Conservation (phyloP, 139 green algal species). For the Zygnema circumcarinatum region DNA sequence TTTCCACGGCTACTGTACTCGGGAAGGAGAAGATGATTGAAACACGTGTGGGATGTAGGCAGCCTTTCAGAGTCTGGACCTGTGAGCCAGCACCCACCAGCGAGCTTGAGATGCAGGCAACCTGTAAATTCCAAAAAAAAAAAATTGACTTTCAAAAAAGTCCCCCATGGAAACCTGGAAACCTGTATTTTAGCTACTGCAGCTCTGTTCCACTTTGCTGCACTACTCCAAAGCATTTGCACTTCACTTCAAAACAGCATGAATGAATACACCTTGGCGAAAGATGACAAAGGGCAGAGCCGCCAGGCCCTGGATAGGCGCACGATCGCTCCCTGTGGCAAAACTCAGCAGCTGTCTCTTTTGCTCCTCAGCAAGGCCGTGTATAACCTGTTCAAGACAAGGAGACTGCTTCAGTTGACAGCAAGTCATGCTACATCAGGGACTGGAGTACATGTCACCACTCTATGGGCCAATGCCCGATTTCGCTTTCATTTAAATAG, state of each 20-base stretch:
- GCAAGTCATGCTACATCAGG: too few relatives aligned
- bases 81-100: background rate
- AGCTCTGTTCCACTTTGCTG: too few relatives aligned
- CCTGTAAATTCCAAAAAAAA: too few relatives aligned
- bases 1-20: slow-evolving; percentile 71
- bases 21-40: slow-evolving; percentile 89
- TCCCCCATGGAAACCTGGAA: too few relatives aligned
- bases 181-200: too few relatives aligned
- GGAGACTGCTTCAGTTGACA: background rate
- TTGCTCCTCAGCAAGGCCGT: slow-evolving; percentile 34
- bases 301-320: slow-evolving; percentile 59
- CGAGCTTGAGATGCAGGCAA: background rate
- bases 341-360: slow-evolving; percentile 61
- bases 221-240: too few relatives aligned
- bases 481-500: too few relatives aligned
- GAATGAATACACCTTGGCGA: slow-evolving; percentile 22
- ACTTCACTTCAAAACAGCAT: too few relatives aligned
- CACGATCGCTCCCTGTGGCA: slow-evolving; percentile 60
- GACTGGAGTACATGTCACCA: too few relatives aligned
- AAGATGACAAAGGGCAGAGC: slow-evolving; percentile 57
- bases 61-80: slow-evolving; percentile 50
- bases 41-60: slow-evolving; percentile 91
- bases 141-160: too few relatives aligned
- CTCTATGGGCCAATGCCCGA: too few relatives aligned
- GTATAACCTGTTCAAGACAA: slow-evolving; percentile 35